Conservation (phyloP, 768 basidiomycete genomes). For the Podaxis sp. region DNA sequence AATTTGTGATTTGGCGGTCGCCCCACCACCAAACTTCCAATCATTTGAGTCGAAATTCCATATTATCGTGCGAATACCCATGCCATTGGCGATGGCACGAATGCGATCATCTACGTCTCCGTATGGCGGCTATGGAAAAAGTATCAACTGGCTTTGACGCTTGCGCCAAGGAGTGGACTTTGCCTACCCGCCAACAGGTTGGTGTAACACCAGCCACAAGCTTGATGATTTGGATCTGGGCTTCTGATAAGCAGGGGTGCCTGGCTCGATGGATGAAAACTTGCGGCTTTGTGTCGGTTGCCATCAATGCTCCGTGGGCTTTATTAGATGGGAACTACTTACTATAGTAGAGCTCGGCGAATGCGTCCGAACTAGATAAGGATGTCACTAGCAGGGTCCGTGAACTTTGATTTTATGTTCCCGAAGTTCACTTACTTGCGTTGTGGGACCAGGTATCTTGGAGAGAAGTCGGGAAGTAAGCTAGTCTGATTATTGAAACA, state of each 20-base stretch:
- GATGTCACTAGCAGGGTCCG: constrained; percentile 46
- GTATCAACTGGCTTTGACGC: not conserved
- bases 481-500: not conserved
- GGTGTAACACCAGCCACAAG: constrained; percentile 56
- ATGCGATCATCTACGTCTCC: constrained; percentile 78
- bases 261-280: not conserved
- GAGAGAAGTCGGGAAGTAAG: not conserved
- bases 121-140: constrained; percentile 48
- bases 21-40: constrained; percentile 61
- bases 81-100: constrained; percentile 63
- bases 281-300: constrained; percentile 20
- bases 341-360: constrained; percentile 81
- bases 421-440: constrained; percentile 40
- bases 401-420: not conserved
- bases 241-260: not conserved
- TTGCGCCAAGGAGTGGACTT: not conserved
- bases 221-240: constrained; percentile 53
- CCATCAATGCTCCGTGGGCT: not conserved
- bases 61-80: constrained; percentile 70
- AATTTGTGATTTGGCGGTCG: constrained; percentile 43
- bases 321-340: constrained; percentile 20
- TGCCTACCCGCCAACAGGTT: constrained; percentile 57
- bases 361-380: constrained; percentile 61
- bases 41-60: constrained; percentile 76
- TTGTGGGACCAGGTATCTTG: constrained; percentile 56